A percentile compares a stretch with the other conserved stretches of the same genome.
Evolutionary conservation across 2,329 filamentous ascomycete genomes (phyloP).

Genomic region (Aspergillus pseudoglaucus): DNA sequence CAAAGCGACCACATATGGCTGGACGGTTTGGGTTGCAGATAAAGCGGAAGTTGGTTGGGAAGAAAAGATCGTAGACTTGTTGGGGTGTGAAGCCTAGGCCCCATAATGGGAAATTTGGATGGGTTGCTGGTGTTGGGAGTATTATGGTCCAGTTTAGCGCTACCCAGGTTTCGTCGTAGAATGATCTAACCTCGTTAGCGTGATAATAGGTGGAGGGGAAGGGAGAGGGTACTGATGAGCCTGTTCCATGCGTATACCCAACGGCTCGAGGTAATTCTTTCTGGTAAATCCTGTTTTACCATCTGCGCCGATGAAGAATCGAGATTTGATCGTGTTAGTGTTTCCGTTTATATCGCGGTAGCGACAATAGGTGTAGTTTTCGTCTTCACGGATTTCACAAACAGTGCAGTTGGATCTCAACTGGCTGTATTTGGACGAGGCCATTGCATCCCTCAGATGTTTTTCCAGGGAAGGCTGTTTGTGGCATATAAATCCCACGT

Average conservation of each 20-base stretch:
- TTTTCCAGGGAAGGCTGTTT: constrained; percentile 25
- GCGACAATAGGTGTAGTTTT: constrained; percentile 8
- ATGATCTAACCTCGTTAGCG: constrained; percentile 10
- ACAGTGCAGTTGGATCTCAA: constrained; percentile 14
- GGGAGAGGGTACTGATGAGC: constrained; percentile 14
- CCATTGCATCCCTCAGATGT: constrained; percentile 12
- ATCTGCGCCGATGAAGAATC: constrained; percentile 41
- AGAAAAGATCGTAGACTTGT: constrained; percentile 45
- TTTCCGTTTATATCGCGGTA: constrained; percentile 16
- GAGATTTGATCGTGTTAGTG: constrained; percentile 11
- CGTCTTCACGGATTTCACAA: constrained; percentile 8
- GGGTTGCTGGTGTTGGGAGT: constrained; percentile 40
- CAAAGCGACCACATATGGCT: constrained; percentile 42
- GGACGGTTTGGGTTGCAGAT: constrained; percentile 38
- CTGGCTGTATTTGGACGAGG: constrained; percentile 3
- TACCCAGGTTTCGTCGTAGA: constrained; percentile 38
- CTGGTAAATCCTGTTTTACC: constrained; percentile 43
- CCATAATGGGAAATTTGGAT: constrained; percentile 47
- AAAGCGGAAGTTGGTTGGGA: constrained; percentile 41
- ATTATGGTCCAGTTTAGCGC: constrained; percentile 43
- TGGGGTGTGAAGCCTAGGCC: constrained; percentile 40
- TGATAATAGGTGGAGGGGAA: constrained; percentile 1
- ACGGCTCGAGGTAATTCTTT: constrained; percentile 42
- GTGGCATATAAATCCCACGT: constrained; percentile 24
- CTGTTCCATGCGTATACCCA: constrained; percentile 33